A percentile compares a stretch with the other conserved stretches of the same genome.
Evolutionary conservation across 805 yeast genomes (phyloP).

Genomic region (Candida dajiaensis): DNA sequence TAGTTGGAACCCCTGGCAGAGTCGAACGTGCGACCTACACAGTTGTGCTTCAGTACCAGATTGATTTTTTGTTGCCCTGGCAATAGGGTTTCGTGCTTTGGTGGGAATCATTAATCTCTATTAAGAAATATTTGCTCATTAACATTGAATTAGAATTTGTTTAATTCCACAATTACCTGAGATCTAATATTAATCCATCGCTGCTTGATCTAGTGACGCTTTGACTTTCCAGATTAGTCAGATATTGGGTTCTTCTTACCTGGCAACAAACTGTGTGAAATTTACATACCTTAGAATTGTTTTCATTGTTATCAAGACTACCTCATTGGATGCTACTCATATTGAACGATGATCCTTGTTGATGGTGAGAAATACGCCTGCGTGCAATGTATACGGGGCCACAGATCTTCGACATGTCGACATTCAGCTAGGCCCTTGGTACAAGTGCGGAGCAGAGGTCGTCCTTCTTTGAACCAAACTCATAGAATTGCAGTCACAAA

Average conservation of each 20-base stretch:
- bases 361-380: constrained; percentile 73
- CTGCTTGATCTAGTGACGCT: background rate
- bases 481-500: constrained; percentile 26
- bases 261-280: background rate
- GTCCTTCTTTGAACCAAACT: constrained; percentile 51
- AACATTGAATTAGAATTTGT: background rate
- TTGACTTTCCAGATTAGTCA: background rate
- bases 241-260: background rate
- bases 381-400: constrained; percentile 77
- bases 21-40: background rate
- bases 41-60: too few relatives aligned
- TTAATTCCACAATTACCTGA: too few relatives aligned
- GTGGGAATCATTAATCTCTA: background rate
- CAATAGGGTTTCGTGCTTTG: background rate
- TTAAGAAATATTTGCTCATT: constrained; percentile 11
- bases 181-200: background rate
- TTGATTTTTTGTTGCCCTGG: background rate
- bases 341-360: constrained; percentile 51
- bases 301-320: background rate
- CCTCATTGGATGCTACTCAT: background rate
- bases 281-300: background rate
- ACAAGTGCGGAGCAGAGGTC: constrained; percentile 70
- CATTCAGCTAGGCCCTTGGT: constrained; percentile 69
- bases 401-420: constrained; percentile 70
- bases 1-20: too few relatives aligned